Conservation (phyloP, 202 grass and related monocot genomes). For the Alloteropsis angusta region DNA sequence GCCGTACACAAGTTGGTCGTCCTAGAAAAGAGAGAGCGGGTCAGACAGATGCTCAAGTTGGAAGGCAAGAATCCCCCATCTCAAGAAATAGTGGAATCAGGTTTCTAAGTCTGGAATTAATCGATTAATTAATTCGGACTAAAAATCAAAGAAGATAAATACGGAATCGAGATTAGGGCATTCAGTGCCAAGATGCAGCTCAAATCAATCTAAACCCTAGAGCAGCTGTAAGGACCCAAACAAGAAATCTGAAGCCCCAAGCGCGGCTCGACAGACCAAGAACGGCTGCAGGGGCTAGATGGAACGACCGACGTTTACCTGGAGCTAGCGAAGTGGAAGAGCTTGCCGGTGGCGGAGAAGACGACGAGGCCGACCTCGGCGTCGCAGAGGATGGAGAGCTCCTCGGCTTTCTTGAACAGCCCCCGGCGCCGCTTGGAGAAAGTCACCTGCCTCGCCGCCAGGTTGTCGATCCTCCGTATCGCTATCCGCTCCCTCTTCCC, state of each 20-base stretch:
- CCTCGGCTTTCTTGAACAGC: constrained; percentile 78
- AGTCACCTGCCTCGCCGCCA: constrained; percentile 65
- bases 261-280: background rate
- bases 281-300: no score
- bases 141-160: background rate
- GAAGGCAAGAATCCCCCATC: constrained; percentile 3
- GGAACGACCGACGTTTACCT: constrained; percentile 19
- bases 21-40: background rate
- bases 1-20: background rate
- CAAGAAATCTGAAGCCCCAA: background rate
- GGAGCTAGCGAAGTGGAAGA: constrained; percentile 51
- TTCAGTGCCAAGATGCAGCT: background rate
- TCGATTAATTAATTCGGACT: background rate
- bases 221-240: background rate
- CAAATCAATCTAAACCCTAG: background rate
- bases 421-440: constrained; percentile 68
- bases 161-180: background rate
- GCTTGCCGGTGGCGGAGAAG: constrained; percentile 69
- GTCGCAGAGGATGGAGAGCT: constrained; percentile 77
- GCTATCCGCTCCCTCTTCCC: constrained; percentile 66
- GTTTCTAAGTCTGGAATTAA: constrained; percentile 1
- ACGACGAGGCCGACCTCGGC: constrained; percentile 68
- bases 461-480: constrained; percentile 66
- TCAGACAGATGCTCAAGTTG: background rate
- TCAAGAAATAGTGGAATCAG: constrained; percentile 8